A percentile compares a stretch with the other conserved stretches of the same genome.
phyloP scores from a whole-genome alignment of 1,284 basidiomycete genomes.

The Malassezia brasiliensis region DNA sequence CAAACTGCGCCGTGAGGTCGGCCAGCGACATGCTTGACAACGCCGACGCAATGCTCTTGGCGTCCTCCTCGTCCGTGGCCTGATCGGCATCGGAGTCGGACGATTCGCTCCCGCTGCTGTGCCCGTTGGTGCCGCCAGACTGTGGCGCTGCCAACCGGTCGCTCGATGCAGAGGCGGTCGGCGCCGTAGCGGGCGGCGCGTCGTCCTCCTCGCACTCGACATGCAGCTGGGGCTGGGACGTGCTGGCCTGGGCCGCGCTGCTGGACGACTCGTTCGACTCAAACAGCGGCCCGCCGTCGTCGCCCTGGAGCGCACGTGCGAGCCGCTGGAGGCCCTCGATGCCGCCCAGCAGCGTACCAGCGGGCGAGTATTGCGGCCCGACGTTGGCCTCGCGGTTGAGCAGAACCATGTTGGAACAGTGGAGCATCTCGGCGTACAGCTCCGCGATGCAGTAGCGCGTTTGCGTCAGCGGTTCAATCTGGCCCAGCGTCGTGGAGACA shows the following conservation, averaged over 20 bases:
- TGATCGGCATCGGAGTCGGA: neutral
- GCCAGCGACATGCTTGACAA: conserved; percentile 38
- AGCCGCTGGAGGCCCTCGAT: conserved; percentile 46
- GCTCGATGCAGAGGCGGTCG: neutral
- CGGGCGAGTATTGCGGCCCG: conserved; percentile 40
- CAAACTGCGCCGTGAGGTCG: conserved; percentile 29
- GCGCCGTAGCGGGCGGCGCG: neutral
- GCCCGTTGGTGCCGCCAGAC: neutral
- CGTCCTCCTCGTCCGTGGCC: conserved; percentile 20
- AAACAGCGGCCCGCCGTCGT: conserved; percentile 16
- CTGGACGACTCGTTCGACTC: neutral
- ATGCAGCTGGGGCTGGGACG: neutral
- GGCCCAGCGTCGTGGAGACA: conserved; percentile 22
- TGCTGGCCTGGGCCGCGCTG: neutral
- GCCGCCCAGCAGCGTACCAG: conserved; percentile 41
- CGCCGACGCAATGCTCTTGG: conserved; percentile 28
- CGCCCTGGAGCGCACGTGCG: conserved; percentile 36
- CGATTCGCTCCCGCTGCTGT: conserved; percentile 1
- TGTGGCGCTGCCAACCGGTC: neutral
- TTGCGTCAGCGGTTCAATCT: conserved; percentile 71
- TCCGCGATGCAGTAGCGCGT: conserved; percentile 97
- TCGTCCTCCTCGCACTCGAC: neutral
- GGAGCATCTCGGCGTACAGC: conserved; percentile 88
- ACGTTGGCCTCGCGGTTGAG: conserved; percentile 60
- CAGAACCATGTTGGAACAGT: conserved; percentile 96